A percentile compares a stretch with the other conserved stretches of the same genome.
phyloP scores from a whole-genome alignment of 2,329 filamentous ascomycete species.

The Lecanicillium sp. region DNA sequence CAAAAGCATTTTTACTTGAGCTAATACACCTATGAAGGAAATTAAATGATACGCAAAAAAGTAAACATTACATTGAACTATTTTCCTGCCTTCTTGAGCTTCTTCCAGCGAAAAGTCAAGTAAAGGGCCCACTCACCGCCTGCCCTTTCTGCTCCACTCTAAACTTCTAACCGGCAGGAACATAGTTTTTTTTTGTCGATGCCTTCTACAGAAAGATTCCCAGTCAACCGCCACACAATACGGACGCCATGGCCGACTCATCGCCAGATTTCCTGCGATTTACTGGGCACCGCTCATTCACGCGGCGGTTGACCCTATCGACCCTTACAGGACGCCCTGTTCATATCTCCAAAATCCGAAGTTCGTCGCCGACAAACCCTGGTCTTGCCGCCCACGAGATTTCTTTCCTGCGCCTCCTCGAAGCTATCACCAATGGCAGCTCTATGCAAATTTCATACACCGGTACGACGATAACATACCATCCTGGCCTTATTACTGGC shows the following conservation, averaged over 20 bases:
- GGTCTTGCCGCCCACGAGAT: conserved; percentile 90
- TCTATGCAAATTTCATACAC: conserved; percentile 95
- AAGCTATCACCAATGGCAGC: conserved; percentile 90
- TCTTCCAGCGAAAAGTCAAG: too few relatives aligned
- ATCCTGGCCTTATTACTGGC: conserved; percentile 86
- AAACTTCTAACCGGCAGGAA: conserved; percentile 24
- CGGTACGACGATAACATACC: conserved; percentile 86
- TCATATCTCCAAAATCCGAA: conserved; percentile 90
- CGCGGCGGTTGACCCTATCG: conserved; percentile 77
- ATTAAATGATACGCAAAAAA: too few relatives aligned
- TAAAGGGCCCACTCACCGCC: conserved; percentile 18
- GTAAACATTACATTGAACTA: too few relatives aligned
- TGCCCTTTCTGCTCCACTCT: conserved; percentile 11
- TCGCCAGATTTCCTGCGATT: conserved; percentile 59
- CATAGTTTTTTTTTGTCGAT: conserved; percentile 21
- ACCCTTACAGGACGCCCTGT: conserved; percentile 85
- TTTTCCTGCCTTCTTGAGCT: too few relatives aligned
- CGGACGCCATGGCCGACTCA: conserved; percentile 31
- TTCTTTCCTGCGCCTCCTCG: conserved; percentile 89
- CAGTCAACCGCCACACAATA: conserved; percentile 6
- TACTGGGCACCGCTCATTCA: conserved; percentile 74
- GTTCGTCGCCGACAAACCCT: conserved; percentile 74
- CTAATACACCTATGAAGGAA: too few relatives aligned
- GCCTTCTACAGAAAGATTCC: conserved; percentile 1
- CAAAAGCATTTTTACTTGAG: too few relatives aligned